Evolutionary conservation across 1,284 basidiomycete species (phyloP), one percentile per base, ranked within the genome.

Genomic region (Heterobasidion occidentale): DNA sequence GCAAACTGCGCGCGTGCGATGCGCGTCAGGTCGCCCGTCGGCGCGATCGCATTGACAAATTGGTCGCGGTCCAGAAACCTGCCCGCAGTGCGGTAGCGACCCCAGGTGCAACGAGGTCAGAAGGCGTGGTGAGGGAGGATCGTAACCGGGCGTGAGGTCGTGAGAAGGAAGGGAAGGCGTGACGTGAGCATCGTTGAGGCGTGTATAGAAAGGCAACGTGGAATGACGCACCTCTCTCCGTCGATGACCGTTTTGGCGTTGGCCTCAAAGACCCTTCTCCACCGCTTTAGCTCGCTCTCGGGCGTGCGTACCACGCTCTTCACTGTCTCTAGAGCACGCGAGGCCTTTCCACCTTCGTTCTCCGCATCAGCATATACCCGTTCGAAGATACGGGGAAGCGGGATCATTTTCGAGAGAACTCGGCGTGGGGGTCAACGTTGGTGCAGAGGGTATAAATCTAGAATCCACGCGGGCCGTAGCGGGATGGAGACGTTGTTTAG

Each of bases 31-130:
- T 94, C 92, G 51, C 83, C 84, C 56, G 81, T 80, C 3, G 94
- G 92, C 42, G 90, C 92, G 69, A 97, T 94, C 54, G 94, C 93
- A 69, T 92, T 91, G 67, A 97, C 87, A 70, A 98, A 98, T 65
- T 86, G 86, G 46, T 92, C 85, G 42, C 78, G 75, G 70, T 90
- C 89, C 55, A 98, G 77, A 71, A 82, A 95, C 71, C 94, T 87
- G 62, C 36, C 48, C 20, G 19, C 34, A 7, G 17, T 2, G 11
- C 45, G 9, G 38, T 9, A 51, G 35, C 27, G 7, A 42, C 12
- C 38, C 12, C n/a, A 4, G 38, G 47, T 27, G 27, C 47, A 12
- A n/a, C 7, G 19, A 15, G 50, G 8, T 9, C 36, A 36, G 35
- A 12, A 46, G 52, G n/a, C 14, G 36, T 9, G 7, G 52, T 14